Base-by-base conservation (phyloP, 1,284 basidiomycete species). In the Puccinia novopanici region DNA sequence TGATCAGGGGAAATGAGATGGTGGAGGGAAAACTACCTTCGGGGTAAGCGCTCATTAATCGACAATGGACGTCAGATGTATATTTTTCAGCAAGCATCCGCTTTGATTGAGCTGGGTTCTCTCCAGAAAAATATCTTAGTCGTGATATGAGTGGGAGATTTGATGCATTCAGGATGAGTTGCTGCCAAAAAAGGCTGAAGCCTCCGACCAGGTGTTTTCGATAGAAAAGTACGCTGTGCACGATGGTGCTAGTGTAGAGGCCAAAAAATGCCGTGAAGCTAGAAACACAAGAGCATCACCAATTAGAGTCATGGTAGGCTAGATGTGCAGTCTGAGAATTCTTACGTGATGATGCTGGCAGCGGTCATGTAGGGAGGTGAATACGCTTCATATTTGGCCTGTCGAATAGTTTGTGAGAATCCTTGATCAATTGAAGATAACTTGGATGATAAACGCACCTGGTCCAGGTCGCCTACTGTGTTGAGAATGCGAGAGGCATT, bases 151-250 rank as follows among this genome's bases (percentile, higher is more conserved):
- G 2, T 19, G 48, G 67, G 12, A 52, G 45, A n/a, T 10, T 17
- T 15, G 40, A 52, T 22, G 34, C 6, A n/a, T 72, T 72, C 22
- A 52, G 0, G 27, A n/a, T 19, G 17, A 72, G 3, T 55, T 72
- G 70, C 8, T 50, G 24, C 70, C 70, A 72, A 55, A 72, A 72
- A 24, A 72, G 50, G 3, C 82, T 83, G 84, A 87, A 86, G 10
- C 87, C 86, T 34, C 82, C 82, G 1, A 77, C 71, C 75, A 88
- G 86, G 70, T 87, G 86, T 30, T 85, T 85, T 2, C 87, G 84
- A 83, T 88, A 86, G 83, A 86, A 87, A 4, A 88, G 84, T 63
- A 85, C 75, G 13, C 86, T 84, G 75, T 88, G 87, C 0, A 84
- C 82, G 30, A 88, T 71, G 6, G 86, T 85, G 10, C 85, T 84